Conservation (phyloP, 768 basidiomycete species). For the Filobasidium floriforme region DNA sequence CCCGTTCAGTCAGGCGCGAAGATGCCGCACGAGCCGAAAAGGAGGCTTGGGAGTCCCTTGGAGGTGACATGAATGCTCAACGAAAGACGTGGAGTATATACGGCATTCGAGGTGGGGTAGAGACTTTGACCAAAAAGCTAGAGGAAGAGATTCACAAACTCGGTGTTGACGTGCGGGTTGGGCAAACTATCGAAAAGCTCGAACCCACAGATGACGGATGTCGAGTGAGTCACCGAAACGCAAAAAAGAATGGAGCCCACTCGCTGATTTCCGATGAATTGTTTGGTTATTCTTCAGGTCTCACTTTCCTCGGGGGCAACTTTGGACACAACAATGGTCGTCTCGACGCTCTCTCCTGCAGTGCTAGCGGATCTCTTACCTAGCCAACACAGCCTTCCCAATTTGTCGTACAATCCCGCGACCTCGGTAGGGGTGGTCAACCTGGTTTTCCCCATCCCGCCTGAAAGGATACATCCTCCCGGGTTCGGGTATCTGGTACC, state of each 20-base stretch:
- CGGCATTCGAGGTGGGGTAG: conserved; percentile 71
- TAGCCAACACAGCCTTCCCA: conserved; percentile 50
- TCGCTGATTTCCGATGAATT: not conserved
- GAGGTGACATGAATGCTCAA: conserved; percentile 60
- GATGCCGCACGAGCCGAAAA: conserved; percentile 35
- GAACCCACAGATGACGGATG: not conserved
- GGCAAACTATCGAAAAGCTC: conserved; percentile 44
- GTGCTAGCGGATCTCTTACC: conserved; percentile 50
- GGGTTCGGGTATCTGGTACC: conserved; percentile 95
- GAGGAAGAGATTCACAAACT: conserved; percentile 48
- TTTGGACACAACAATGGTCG: conserved; percentile 50
- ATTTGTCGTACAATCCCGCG: conserved; percentile 61
- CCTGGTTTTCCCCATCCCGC: conserved; percentile 62
- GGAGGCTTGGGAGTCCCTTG: conserved; percentile 59
- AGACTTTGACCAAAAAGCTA: conserved; percentile 58
- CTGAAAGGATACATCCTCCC: conserved; percentile 58
- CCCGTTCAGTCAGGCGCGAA: not conserved
- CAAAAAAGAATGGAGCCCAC: not conserved
- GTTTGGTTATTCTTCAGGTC: no score
- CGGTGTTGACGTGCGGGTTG: conserved; percentile 58
- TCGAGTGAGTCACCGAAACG: not conserved
- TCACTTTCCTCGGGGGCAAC: no score
- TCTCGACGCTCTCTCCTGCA: conserved; percentile 67
- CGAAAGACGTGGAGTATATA: conserved; percentile 69
- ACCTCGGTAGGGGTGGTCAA: conserved; percentile 84